Evolutionary conservation across 2,329 filamentous ascomycete genomes (phyloP).

Genomic region (Aspergillus tamarii): DNA sequence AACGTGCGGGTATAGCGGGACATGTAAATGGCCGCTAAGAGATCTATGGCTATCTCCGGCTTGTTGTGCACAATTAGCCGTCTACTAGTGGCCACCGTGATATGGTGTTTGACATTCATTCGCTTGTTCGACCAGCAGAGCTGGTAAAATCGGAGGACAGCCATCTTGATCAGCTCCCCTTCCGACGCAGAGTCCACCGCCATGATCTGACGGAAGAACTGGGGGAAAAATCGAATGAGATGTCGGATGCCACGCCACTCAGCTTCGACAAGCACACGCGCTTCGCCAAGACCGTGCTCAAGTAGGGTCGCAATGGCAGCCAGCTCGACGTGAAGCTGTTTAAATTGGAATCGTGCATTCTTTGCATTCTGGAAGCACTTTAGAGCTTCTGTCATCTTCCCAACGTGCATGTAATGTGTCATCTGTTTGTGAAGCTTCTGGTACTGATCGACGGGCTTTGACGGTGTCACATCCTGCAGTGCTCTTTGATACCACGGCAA

Average conservation of each 20-base stretch:
- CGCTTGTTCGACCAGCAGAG: slow-evolving; percentile 36
- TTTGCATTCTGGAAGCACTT: slow-evolving; percentile 34
- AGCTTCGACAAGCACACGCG: slow-evolving; percentile 36
- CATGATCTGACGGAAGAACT: slow-evolving; percentile 41
- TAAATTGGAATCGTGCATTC: slow-evolving; percentile 33
- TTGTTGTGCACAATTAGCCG: slow-evolving; percentile 32
- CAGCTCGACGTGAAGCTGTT: slow-evolving; percentile 40
- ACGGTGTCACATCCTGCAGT: slow-evolving; percentile 30
- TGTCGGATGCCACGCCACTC: slow-evolving; percentile 32
- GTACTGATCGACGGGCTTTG: slow-evolving; percentile 36
- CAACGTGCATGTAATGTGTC: slow-evolving; percentile 41
- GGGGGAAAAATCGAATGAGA: slow-evolving; percentile 31
- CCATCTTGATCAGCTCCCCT: slow-evolving; percentile 36
- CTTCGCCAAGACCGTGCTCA: slow-evolving; percentile 32
- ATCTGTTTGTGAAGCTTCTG: slow-evolving; percentile 41
- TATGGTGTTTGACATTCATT: slow-evolving; percentile 41
- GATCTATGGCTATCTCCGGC: slow-evolving; percentile 34
- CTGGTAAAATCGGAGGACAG: slow-evolving; percentile 44
- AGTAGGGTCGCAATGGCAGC: slow-evolving; percentile 41
- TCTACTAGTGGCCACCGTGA: slow-evolving; percentile 32
- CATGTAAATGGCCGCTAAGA: slow-evolving; percentile 41
- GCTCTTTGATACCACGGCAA: slow-evolving; percentile 36
- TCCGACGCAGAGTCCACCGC: slow-evolving; percentile 27
- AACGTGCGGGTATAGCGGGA: slow-evolving; percentile 38
- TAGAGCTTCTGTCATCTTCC: slow-evolving; percentile 37